Evolutionary conservation across 371 early-diverging fungal species (phyloP).

Genomic region (Globomyces sp.): DNA sequence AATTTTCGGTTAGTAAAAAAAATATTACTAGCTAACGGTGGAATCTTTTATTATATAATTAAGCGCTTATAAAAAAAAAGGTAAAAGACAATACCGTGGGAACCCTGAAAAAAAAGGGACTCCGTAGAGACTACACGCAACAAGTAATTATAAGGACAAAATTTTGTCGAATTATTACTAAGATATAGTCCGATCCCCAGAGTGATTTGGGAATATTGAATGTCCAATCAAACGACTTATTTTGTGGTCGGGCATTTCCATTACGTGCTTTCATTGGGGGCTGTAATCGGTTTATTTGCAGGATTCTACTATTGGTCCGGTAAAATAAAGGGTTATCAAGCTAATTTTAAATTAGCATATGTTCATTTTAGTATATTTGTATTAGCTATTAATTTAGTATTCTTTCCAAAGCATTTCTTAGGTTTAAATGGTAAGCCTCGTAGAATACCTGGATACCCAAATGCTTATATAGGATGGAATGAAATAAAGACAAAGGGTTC

Average conservation of each 20-base stretch:
- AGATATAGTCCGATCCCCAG: too few relatives aligned
- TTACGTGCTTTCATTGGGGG: constrained; percentile 63
- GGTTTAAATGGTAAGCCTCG: constrained; percentile 53
- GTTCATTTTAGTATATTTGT: constrained; percentile 48
- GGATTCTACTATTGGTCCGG: constrained; percentile 61
- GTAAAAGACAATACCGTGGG: too few relatives aligned
- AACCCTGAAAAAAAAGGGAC: too few relatives aligned
- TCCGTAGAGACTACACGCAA: too few relatives aligned
- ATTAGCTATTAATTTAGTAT: constrained; percentile 47
- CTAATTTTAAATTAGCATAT: constrained; percentile 58
- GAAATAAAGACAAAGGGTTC: constrained; percentile 57
- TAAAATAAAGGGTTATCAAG: constrained; percentile 58
- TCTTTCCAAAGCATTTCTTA: constrained; percentile 51
- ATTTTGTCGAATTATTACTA: too few relatives aligned
- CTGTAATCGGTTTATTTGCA: constrained; percentile 60
- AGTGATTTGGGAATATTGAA: too few relatives aligned
- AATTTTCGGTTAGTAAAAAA: too few relatives aligned
- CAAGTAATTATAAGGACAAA: too few relatives aligned
- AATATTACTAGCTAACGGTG: too few relatives aligned
- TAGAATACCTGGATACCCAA: constrained; percentile 56
- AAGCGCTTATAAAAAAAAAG: too few relatives aligned
- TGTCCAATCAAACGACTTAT: too few relatives aligned
- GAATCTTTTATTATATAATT: too few relatives aligned
- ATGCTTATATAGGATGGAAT: constrained; percentile 61
- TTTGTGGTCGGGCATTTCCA: constrained; percentile 51